phyloP scores from a whole-genome alignment of 2,329 filamentous ascomycete species.

The Epichloe gansuensis region DNA sequence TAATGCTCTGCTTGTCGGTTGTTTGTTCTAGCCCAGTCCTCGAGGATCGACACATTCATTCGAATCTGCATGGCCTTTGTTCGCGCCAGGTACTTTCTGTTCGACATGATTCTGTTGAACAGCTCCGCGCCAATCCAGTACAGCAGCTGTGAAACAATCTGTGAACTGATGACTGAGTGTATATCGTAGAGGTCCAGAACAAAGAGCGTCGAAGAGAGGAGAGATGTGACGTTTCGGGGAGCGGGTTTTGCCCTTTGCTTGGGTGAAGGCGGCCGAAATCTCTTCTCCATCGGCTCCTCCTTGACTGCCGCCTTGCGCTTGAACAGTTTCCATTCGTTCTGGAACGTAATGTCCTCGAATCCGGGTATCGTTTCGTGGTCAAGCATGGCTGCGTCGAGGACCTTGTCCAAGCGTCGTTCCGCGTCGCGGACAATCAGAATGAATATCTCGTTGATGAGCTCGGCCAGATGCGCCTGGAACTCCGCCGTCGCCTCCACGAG shows the following conservation, averaged over 20 bases:
- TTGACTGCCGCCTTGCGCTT: slow-evolving; percentile 84
- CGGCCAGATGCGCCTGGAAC: slow-evolving; percentile 86
- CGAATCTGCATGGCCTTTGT: slow-evolving; percentile 99
- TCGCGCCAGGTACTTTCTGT: slow-evolving; percentile 81
- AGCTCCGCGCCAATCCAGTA: slow-evolving; percentile 96
- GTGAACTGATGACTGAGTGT: slow-evolving; percentile 87
- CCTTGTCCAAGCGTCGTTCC: slow-evolving; percentile 90
- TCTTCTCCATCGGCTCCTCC: slow-evolving; percentile 79
- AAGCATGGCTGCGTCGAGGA: slow-evolving; percentile 83
- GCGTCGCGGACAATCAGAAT: slow-evolving; percentile 95
- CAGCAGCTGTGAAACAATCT: slow-evolving; percentile 82
- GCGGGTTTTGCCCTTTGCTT: slow-evolving; percentile 86
- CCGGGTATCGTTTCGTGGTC: slow-evolving; percentile 97
- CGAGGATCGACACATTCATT: slow-evolving; percentile 91
- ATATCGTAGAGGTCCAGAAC: slow-evolving; percentile 98
- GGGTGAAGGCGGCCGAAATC: slow-evolving; percentile 83
- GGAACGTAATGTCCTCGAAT: slow-evolving; percentile 91
- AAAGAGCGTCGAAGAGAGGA: slow-evolving; percentile 90
- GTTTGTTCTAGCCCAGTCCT: slow-evolving; percentile 92
- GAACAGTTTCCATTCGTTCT: slow-evolving; percentile 98
- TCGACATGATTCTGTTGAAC: slow-evolving; percentile 97
- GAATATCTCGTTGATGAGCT: slow-evolving; percentile 96
- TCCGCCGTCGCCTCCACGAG: slow-evolving; percentile 70
- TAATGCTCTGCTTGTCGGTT: slow-evolving; percentile 93
- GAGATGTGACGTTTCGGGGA: slow-evolving; percentile 87